Evolutionary conservation across 1,284 basidiomycete species (phyloP).

Genomic region (Malassezia cuniculi): DNA sequence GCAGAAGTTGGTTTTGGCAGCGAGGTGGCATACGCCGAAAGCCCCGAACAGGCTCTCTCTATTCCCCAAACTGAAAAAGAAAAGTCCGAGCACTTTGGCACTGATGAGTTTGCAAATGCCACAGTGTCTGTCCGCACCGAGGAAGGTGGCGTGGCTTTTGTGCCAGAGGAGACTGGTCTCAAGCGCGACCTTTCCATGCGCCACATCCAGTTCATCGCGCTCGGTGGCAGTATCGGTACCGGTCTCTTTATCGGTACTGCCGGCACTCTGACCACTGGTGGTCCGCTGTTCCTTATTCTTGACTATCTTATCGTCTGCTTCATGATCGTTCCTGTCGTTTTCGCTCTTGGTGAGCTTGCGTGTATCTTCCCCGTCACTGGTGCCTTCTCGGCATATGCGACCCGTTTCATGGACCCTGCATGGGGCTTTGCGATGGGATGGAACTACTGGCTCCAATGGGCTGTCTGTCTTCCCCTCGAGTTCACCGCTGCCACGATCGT

Average conservation of each 20-base stretch:
- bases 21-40: slow-evolving; percentile 1
- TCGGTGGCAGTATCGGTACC: slow-evolving; percentile 48
- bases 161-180: slow-evolving; percentile 18
- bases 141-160: slow-evolving; percentile 6
- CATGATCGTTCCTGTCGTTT: slow-evolving; percentile 46
- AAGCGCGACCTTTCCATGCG: slow-evolving; percentile 29
- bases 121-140: slow-evolving; percentile 11
- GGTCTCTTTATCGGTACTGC: slow-evolving; percentile 50
- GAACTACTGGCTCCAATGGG: slow-evolving; percentile 42
- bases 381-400: slow-evolving; percentile 38
- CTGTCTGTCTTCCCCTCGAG: slow-evolving; percentile 36
- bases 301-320: slow-evolving; percentile 37
- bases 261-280: slow-evolving; percentile 48
- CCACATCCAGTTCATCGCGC: slow-evolving; percentile 38
- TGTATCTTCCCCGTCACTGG: slow-evolving; percentile 37
- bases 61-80: background rate
- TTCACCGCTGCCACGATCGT: slow-evolving; percentile 37
- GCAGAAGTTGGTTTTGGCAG: slow-evolving; percentile 8
- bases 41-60: no score
- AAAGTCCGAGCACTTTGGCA: slow-evolving; percentile 4
- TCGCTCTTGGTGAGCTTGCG: slow-evolving; percentile 43
- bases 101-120: slow-evolving; percentile 10
- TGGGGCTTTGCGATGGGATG: slow-evolving; percentile 39
- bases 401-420: slow-evolving; percentile 41
- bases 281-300: slow-evolving; percentile 47